These are phyloP conservation scores for Penicillium nucicola DNA, from an alignment of 495 filamentous ascomycete genomes.

Conservation along the genomic window DNA sequence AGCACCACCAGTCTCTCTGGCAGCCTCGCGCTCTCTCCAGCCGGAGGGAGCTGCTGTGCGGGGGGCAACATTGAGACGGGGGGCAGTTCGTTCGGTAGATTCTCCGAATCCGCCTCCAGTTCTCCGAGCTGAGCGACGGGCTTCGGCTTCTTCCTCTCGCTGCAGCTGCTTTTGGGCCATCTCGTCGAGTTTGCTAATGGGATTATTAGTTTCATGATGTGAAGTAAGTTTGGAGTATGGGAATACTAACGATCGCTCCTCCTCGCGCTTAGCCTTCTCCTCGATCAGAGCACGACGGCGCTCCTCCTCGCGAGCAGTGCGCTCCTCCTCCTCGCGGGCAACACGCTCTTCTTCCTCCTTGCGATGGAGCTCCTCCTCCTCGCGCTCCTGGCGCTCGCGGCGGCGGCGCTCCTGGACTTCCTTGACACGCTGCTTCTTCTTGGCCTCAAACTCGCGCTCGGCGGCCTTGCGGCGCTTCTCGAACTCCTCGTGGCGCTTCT, in stretches of 20 bases:
- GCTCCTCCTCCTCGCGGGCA: conserved; percentile 78
- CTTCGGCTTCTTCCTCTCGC: conserved; percentile 68
- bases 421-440: conserved; percentile 81
- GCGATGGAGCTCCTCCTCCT: conserved; percentile 70
- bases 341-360: conserved; percentile 84
- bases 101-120: conserved; percentile 41
- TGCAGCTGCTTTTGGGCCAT: conserved; percentile 61
- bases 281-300: conserved; percentile 58
- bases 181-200: conserved; percentile 60
- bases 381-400: conserved; percentile 74
- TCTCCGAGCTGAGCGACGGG: conserved; percentile 49
- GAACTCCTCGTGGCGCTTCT: conserved; percentile 90
- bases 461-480: conserved; percentile 88
- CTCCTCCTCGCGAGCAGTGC: conserved; percentile 68
- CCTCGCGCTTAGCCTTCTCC: conserved; percentile 77
- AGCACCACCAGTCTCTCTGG: conserved; percentile 47
- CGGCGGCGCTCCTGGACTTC: conserved; percentile 70
- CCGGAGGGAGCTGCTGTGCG: conserved; percentile 55
- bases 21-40: conserved; percentile 85
- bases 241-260: conserved; percentile 67
- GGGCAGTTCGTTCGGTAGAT: conserved; percentile 56
- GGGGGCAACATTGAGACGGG: conserved; percentile 62
- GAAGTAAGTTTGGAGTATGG: conserved; percentile 15
- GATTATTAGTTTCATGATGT: background rate
- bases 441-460: conserved; percentile 82